Evolutionary conservation across 2,329 filamentous ascomycete species (phyloP).

Genomic region (Lizonia empirigonia): DNA sequence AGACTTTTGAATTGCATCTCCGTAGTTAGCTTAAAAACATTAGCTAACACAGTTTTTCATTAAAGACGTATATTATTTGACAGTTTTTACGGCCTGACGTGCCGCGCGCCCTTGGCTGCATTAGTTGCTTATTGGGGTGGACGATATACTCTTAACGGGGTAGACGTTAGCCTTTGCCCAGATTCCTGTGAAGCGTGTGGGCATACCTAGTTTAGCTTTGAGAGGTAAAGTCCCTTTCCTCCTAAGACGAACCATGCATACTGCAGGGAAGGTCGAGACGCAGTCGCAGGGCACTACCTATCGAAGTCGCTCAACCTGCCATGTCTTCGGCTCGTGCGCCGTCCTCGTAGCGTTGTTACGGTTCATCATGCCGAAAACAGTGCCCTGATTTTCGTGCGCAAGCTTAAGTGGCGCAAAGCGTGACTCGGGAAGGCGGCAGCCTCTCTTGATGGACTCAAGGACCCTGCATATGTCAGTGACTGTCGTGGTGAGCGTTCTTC

Average conservation of each 20-base stretch:
- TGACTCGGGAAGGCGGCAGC: constrained; percentile 75
- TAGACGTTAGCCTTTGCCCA: too few species aligned
- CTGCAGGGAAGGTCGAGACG: constrained; percentile 6
- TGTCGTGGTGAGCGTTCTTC: not conserved
- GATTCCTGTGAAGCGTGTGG: not conserved
- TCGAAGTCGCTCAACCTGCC: constrained; percentile 5
- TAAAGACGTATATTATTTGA: too few species aligned
- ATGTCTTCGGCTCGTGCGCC: constrained; percentile 10
- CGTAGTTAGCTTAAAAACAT: too few species aligned
- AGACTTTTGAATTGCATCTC: too few species aligned
- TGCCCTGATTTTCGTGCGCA: constrained; percentile 34
- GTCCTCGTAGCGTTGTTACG: constrained; percentile 3
- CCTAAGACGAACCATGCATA: constrained; percentile 1
- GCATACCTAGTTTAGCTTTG: constrained; percentile 1
- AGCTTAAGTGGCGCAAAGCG: constrained; percentile 61
- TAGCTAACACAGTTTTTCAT: too few species aligned
- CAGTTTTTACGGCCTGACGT: too few species aligned
- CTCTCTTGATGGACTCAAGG: constrained; percentile 79
- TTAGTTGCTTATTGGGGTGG: too few species aligned
- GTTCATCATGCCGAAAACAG: constrained; percentile 27
- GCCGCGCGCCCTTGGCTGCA: too few species aligned
- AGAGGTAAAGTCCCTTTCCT: not conserved
- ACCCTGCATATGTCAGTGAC: constrained; percentile 60
- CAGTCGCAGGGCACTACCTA: not conserved
- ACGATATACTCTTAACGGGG: too few species aligned